Conservation (phyloP, 108 stramenopile species). For the Skeletonema costatum region DNA sequence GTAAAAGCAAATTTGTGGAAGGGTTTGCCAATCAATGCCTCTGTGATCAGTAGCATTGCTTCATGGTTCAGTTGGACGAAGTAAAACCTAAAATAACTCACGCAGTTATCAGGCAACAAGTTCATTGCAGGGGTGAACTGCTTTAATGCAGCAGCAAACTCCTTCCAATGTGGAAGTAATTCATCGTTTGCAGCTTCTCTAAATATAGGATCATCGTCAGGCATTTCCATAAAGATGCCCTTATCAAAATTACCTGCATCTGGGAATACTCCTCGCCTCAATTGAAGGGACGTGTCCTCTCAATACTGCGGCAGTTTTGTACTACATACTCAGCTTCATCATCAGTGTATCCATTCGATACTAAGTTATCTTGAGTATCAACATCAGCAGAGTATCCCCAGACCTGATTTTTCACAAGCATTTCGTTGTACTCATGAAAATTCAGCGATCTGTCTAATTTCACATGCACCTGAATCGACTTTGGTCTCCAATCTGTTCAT, state of each 20-base stretch:
- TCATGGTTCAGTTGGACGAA: neutral
- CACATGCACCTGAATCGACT: neutral
- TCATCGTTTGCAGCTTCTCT: neutral
- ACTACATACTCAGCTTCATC: too few relatives aligned
- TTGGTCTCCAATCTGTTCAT: neutral
- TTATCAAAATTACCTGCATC: neutral
- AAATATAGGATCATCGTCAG: neutral
- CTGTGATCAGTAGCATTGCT: neutral
- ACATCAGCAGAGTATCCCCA: neutral
- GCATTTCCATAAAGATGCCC: neutral
- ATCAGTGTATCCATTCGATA: neutral
- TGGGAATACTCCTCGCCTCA: neutral
- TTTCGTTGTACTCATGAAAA: neutral
- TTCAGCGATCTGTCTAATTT: neutral
- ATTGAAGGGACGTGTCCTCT: neutral
- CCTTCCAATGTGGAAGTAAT: constrained; percentile 1
- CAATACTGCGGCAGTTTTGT: neutral
- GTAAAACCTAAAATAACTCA: neutral
- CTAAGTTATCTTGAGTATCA: too few relatives aligned
- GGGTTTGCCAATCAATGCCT: neutral
- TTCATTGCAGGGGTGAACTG: neutral
- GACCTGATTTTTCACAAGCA: neutral
- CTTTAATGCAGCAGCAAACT: neutral
- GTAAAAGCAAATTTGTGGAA: too few relatives aligned
- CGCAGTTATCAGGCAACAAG: neutral